Conservation (phyloP, 2,329 filamentous ascomycete genomes). For the Cryphonectria parasitica region DNA sequence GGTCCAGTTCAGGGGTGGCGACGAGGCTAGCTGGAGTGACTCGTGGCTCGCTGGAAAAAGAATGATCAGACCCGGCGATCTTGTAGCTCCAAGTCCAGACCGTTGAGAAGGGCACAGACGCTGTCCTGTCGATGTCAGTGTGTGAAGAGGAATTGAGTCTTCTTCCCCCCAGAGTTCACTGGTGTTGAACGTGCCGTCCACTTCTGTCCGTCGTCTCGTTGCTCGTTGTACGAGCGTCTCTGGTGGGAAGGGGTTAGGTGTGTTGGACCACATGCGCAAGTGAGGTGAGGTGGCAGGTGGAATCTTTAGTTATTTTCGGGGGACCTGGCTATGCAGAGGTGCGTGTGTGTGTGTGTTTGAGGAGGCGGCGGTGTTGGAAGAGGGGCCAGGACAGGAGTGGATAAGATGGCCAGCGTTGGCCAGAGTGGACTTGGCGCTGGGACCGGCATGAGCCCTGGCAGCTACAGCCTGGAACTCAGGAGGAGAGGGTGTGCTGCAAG, state of each 20-base stretch:
- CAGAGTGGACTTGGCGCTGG: background rate
- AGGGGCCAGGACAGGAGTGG: conserved; percentile 1
- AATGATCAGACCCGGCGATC: conserved; percentile 4
- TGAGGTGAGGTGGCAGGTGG: conserved; percentile 21
- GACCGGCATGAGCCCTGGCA: conserved; percentile 10
- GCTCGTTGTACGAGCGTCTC: conserved; percentile 1
- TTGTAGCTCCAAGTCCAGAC: conserved; percentile 9
- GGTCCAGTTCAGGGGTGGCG: conserved; percentile 8
- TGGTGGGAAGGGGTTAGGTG: background rate
- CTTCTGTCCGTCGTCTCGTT: background rate
- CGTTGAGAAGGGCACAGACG: conserved; percentile 24
- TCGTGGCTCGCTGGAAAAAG: conserved; percentile 6
- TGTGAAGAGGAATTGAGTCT: background rate
- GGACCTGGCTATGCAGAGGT: background rate
- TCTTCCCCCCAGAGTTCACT: background rate
- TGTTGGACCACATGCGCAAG: conserved; percentile 15
- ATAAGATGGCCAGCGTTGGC: background rate
- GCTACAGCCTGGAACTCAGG: conserved; percentile 14
- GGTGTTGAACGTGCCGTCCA: background rate
- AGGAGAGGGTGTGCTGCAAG: background rate
- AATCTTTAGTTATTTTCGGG: conserved; percentile 10
- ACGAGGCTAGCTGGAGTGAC: conserved; percentile 9
- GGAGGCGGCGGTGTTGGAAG: conserved; percentile 9
- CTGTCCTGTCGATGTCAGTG: background rate
- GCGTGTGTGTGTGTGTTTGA: background rate